These are phyloP conservation scores for Umbilicaria muhlenbergii DNA, from an alignment of 495 filamentous ascomycete species.

Conservation along the genomic window DNA sequence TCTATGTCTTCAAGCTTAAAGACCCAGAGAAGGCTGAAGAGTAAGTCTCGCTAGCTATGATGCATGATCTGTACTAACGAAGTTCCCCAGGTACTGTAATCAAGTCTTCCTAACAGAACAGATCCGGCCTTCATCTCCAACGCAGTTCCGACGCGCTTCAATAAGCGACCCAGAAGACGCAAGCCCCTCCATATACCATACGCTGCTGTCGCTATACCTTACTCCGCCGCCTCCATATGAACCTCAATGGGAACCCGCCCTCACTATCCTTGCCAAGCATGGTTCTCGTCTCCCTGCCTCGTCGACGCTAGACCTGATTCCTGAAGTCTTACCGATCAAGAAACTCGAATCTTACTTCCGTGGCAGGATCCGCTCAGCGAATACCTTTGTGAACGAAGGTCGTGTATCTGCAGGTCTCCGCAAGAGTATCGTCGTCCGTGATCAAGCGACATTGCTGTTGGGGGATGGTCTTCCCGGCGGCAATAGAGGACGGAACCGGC, in stretches of 20 bases:
- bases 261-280: conserved; percentile 78
- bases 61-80: background rate
- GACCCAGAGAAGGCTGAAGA: conserved; percentile 87
- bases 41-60: conserved; percentile 26
- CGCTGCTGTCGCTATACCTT: conserved; percentile 79
- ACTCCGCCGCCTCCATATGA: conserved; percentile 60
- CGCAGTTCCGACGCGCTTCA: conserved; percentile 20
- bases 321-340: conserved; percentile 55
- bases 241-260: conserved; percentile 60
- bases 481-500: conserved; percentile 43
- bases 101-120: conserved; percentile 50
- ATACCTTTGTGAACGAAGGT: conserved; percentile 59
- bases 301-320: conserved; percentile 74
- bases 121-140: conserved; percentile 18
- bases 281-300: conserved; percentile 80
- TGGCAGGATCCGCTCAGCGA: conserved; percentile 78
- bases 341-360: conserved; percentile 86
- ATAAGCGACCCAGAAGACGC: conserved; percentile 37
- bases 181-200: conserved; percentile 71
- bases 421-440: conserved; percentile 54
- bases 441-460: conserved; percentile 54
- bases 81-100: conserved; percentile 66
- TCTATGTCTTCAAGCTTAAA: conserved; percentile 88
- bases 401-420: conserved; percentile 58
- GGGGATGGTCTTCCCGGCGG: conserved; percentile 37